A percentile compares a stretch with the other conserved stretches of the same genome.
Conservation (phyloP, 1,139 yeast species). For the Suhomyces chickasaworum region DNA sequence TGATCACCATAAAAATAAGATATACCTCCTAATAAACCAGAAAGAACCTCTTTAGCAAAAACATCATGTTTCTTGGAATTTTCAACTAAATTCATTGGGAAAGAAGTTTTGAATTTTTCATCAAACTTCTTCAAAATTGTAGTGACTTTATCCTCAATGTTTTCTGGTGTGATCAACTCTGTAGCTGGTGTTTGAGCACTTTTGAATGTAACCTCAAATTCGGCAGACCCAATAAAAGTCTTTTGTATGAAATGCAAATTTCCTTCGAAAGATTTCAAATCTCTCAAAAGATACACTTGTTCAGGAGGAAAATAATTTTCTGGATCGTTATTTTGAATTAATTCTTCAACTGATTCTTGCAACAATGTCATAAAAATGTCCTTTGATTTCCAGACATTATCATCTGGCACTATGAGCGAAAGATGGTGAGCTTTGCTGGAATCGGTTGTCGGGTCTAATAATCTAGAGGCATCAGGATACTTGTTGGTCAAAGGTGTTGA, state of each 20-base stretch:
- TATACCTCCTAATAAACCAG: constrained; percentile 87
- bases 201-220: constrained; percentile 70
- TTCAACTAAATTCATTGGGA: constrained; percentile 54
- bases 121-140: constrained; percentile 47
- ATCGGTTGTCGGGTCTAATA: constrained; percentile 45
- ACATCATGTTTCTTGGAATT: constrained; percentile 40
- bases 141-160: constrained; percentile 43
- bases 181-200: constrained; percentile 42
- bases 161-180: constrained; percentile 44
- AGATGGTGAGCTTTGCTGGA: constrained; percentile 64
- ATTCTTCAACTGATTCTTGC: constrained; percentile 63
- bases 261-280: constrained; percentile 65
- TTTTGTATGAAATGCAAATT: constrained; percentile 81
- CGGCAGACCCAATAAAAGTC: constrained; percentile 71
- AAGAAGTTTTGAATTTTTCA: constrained; percentile 55
- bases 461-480: constrained; percentile 36
- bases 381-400: constrained; percentile 74
- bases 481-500: constrained; percentile 50
- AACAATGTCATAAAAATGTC: constrained; percentile 73
- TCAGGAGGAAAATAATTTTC: constrained; percentile 44
- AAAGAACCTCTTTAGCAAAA: constrained; percentile 77
- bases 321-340: constrained; percentile 40
- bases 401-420: constrained; percentile 71
- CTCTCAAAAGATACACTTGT: constrained; percentile 58
- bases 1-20: constrained; percentile 90